These are phyloP conservation scores for Zymoseptoria pseudotritici DNA, from an alignment of 2,329 filamentous ascomycete species.

Conservation along the genomic window DNA sequence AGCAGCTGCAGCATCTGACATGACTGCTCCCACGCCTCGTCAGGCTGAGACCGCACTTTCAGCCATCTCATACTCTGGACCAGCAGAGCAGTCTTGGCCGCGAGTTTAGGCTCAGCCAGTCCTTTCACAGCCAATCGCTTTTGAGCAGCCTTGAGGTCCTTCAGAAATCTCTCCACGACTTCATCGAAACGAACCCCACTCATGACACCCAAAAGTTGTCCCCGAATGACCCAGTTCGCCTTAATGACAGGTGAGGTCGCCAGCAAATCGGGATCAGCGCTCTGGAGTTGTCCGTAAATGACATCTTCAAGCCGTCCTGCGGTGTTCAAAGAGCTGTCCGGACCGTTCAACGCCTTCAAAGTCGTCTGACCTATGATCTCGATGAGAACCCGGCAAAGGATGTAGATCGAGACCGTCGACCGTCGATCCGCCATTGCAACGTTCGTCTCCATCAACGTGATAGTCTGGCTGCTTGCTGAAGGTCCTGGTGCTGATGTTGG, in stretches of 20 bases:
- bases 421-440: conserved; percentile 57
- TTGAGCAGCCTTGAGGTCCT: conserved; percentile 70
- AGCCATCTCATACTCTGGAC: conserved; percentile 88
- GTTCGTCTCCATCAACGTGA: conserved; percentile 24
- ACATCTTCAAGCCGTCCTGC: conserved; percentile 90
- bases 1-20: conserved; percentile 82
- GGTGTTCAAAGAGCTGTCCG: conserved; percentile 64
- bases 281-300: conserved; percentile 91
- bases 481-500: conserved; percentile 11
- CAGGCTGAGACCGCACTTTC: conserved; percentile 64
- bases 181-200: conserved; percentile 83
- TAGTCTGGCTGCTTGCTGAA: conserved; percentile 19
- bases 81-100: conserved; percentile 78
- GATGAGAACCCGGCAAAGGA: conserved; percentile 85
- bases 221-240: conserved; percentile 93
- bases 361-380: conserved; percentile 91
- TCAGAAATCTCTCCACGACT: conserved; percentile 73
- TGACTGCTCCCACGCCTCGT: conserved; percentile 72
- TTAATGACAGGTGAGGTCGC: conserved; percentile 72
- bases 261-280: conserved; percentile 74
- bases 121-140: conserved; percentile 67
- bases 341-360: conserved; percentile 57
- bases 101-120: conserved; percentile 58
- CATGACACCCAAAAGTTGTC: conserved; percentile 90
- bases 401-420: conserved; percentile 91